Evolutionary conservation across 2,329 filamentous ascomycete genomes (phyloP).

Genomic region (Penicillium freii): DNA sequence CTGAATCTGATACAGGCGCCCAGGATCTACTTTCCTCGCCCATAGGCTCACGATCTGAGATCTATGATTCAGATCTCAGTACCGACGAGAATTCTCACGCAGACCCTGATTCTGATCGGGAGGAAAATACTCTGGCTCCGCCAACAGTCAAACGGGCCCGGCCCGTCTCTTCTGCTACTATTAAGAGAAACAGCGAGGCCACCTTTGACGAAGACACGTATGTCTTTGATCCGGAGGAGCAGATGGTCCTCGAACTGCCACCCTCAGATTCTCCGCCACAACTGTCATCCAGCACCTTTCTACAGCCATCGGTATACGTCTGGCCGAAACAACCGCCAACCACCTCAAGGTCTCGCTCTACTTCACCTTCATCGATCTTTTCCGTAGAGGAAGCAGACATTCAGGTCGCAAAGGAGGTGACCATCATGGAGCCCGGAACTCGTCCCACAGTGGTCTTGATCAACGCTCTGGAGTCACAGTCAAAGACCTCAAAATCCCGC

Average conservation of each 20-base stretch:
- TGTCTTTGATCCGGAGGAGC: conserved; percentile 34
- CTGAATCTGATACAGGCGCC: conserved; percentile 36
- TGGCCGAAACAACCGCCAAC: conserved; percentile 23
- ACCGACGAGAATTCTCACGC: conserved; percentile 28
- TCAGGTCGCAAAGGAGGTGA: conserved; percentile 35
- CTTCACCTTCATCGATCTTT: conserved; percentile 29
- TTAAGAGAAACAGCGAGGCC: conserved; percentile 35
- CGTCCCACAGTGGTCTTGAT: conserved; percentile 36
- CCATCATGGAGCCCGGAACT: conserved; percentile 30
- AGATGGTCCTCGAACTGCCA: conserved; percentile 35
- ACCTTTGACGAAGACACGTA: conserved; percentile 34
- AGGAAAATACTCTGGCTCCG: conserved; percentile 24
- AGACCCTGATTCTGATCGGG: conserved; percentile 19
- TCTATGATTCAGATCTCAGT: conserved; percentile 33
- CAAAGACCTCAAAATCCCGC: conserved; percentile 14
- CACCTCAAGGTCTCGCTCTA: conserved; percentile 25
- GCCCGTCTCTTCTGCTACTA: conserved; percentile 36
- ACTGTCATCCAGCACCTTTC: conserved; percentile 29
- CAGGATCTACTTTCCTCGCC: conserved; percentile 36
- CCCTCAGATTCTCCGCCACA: conserved; percentile 30
- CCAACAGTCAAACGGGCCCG: conserved; percentile 26
- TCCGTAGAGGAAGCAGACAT: conserved; percentile 36
- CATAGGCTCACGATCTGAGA: conserved; percentile 22
- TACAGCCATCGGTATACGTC: conserved; percentile 33
- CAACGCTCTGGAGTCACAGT: conserved; percentile 24